Percentiles rank a stretch among this genome's conserved stretches.
Conservation (phyloP, 75 land plant genomes). For the Pinus taeda region DNA sequence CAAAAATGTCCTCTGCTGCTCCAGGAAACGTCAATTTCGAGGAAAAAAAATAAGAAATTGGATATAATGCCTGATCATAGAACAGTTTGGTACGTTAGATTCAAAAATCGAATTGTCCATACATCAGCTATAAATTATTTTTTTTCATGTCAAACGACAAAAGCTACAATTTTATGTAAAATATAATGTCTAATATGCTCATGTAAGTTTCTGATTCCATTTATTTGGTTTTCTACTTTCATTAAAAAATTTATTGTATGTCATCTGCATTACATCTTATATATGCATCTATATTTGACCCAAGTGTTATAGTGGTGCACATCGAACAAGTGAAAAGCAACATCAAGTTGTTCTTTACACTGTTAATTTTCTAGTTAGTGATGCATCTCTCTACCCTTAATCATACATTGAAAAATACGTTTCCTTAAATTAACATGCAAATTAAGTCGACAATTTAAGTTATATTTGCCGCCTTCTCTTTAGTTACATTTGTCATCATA, state of each 20-base stretch:
- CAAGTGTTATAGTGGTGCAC: background rate
- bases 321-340: background rate
- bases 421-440: no score
- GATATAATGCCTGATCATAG: slow-evolving; percentile 70
- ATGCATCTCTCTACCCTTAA: no score
- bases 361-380: no score
- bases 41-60: slow-evolving; percentile 65
- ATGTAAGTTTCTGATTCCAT: background rate
- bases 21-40: slow-evolving; percentile 53
- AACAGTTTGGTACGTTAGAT: slow-evolving; percentile 8
- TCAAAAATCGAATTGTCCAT: background rate
- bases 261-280: background rate
- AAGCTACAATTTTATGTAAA: no score
- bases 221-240: background rate
- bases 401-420: no score
- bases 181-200: no score
- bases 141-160: no score
- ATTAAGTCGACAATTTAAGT: no score
- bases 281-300: background rate
- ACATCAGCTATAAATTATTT: background rate
- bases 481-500: no score
- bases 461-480: no score
- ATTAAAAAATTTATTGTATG: background rate
- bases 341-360: no score
- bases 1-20: slow-evolving; percentile 23